A percentile compares a stretch with the other conserved stretches of the same genome.
Conservation (phyloP, 1,284 basidiomycete species). For the Ceratobasidium sp. region DNA sequence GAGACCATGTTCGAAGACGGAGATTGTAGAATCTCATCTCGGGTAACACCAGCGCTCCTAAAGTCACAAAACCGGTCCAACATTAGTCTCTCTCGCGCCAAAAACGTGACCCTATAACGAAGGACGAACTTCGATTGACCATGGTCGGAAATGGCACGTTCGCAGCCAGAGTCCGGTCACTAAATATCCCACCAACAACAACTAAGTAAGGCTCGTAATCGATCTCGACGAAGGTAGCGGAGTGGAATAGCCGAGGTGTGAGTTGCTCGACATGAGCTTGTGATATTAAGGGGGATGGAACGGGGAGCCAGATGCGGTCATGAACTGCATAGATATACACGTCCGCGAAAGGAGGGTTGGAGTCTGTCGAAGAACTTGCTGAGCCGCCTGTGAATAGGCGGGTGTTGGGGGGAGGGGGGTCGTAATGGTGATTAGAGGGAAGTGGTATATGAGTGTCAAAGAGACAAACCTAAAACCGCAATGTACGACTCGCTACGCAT, state of each 20-base stretch:
- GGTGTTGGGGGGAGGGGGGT: neutral
- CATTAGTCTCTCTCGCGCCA: neutral
- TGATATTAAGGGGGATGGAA: neutral
- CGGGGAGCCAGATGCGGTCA: slow-evolving; percentile 14
- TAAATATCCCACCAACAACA: slow-evolving; percentile 46
- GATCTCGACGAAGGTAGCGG: slow-evolving; percentile 42
- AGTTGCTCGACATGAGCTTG: slow-evolving; percentile 19
- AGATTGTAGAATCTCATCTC: slow-evolving; percentile 45
- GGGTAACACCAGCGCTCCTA: slow-evolving; percentile 39
- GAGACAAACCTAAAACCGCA: slow-evolving; percentile 17
- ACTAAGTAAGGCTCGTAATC: slow-evolving; percentile 39
- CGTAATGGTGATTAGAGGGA: no score
- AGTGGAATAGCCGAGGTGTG: slow-evolving; percentile 44
- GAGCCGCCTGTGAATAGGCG: slow-evolving; percentile 7
- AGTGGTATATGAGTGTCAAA: no score
- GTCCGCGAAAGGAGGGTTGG: slow-evolving; percentile 27
- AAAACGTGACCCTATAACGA: neutral
- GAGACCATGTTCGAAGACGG: slow-evolving; percentile 38
- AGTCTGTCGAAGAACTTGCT: slow-evolving; percentile 11
- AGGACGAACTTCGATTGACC: slow-evolving; percentile 14
- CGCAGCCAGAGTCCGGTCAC: slow-evolving; percentile 18
- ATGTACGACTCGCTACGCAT: slow-evolving; percentile 31
- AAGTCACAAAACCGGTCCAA: neutral
- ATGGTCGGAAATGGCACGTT: slow-evolving; percentile 30
- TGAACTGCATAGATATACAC: slow-evolving; percentile 27